Evolutionary conservation across 495 filamentous ascomycete genomes (phyloP), one percentile per base, ranked within the genome.

Genomic region (Annulohypoxylon bovei): DNA sequence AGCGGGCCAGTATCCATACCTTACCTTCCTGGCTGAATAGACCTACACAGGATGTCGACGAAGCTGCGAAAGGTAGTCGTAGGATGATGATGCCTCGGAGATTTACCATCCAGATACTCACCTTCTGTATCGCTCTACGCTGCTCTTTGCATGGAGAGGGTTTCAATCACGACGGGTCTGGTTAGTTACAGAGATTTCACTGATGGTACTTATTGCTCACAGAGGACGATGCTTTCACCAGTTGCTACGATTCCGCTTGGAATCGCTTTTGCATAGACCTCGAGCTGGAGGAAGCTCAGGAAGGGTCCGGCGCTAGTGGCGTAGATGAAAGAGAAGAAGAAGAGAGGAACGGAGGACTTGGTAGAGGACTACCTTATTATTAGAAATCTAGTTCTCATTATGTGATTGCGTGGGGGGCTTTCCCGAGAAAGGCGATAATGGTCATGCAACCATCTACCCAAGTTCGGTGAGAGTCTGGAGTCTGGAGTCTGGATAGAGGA

Each of bases 381-480:
- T 33, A 11, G 23, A 46, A 56, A 46, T 50, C 53, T 44, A 4
- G 44, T 49, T 63, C 39, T 23, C 37, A 39, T 72, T 27, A 50
- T 47, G 32, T 47, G 58, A 47, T 40, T 35, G 37, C 47, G 70
- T 72, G 70, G 70, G 70, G 70, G 32, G 18, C 8, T 49, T 39
- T 27, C 44, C 58, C 54, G 54, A 60, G 25, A 44, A 23, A 56
- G 30, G 20, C 46, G 69, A 64, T 40, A 59, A 59, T 27, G 37
- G 42, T 30, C 39, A 68, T 72, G 70, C 60, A 68, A 65, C 55
- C 61, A 68, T 57, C 25, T 57, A 25, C 35, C 8, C 46, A 65
- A 56, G 23, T 62, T 72, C 70, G 70, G 70, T 72, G 70, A 72
- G 65, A 62, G 70, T 56, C 60, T 68, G 70, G 70, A 20, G 55